These are phyloP conservation scores for Neospermospora avenae DNA, from an alignment of 2,329 filamentous ascomycete genomes.

Conservation along the genomic window DNA sequence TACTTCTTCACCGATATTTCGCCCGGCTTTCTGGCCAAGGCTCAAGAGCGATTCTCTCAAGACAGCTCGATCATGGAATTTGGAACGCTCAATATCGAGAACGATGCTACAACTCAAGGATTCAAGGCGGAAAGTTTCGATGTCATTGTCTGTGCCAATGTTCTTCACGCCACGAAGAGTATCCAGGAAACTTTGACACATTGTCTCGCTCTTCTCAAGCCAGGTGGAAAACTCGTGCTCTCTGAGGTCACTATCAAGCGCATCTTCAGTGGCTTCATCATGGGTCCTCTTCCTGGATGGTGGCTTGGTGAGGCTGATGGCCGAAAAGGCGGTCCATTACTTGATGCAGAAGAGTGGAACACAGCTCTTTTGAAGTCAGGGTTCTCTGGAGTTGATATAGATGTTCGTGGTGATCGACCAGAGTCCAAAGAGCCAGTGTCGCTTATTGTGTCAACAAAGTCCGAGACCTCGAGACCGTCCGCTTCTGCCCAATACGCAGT, in stretches of 20 bases:
- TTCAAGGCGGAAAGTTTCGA: constrained; percentile 24
- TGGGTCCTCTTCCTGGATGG: constrained; percentile 21
- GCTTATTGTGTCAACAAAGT: neutral
- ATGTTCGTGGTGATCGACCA: neutral
- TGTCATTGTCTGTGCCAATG: constrained; percentile 26
- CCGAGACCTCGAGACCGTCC: neutral
- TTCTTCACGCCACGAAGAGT: constrained; percentile 26
- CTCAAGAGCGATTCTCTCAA: constrained; percentile 21
- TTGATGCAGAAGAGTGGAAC: constrained; percentile 3
- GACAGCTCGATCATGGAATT: constrained; percentile 29
- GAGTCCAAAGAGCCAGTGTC: constrained; percentile 5
- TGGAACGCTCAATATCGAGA: constrained; percentile 28
- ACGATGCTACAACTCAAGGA: constrained; percentile 22
- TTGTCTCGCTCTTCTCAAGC: constrained; percentile 30
- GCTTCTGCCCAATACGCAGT: neutral
- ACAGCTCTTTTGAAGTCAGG: constrained; percentile 1
- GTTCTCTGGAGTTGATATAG: neutral
- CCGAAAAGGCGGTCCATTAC: neutral
- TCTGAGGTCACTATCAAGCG: constrained; percentile 27
- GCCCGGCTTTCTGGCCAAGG: constrained; percentile 35
- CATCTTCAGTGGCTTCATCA: constrained; percentile 9
- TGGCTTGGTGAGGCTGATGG: constrained; percentile 10
- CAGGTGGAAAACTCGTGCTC: constrained; percentile 31
- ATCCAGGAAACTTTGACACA: constrained; percentile 30
- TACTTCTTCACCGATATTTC: constrained; percentile 31